phyloP scores from a whole-genome alignment of 2,329 filamentous ascomycete species.

The Simplicillium aogashimaense region DNA sequence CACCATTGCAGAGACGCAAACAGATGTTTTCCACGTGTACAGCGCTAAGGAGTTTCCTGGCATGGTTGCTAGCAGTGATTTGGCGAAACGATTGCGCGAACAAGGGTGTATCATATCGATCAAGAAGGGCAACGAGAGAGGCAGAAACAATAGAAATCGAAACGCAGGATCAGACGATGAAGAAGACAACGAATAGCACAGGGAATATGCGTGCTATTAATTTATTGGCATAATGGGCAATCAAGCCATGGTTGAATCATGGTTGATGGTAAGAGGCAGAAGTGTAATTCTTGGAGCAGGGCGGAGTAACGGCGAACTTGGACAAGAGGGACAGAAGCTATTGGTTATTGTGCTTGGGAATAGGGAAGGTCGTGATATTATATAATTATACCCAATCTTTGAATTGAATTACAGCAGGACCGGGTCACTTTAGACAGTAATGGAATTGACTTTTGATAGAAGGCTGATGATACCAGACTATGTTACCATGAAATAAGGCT shows the following conservation, averaged over 20 bases:
- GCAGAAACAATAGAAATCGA: neutral
- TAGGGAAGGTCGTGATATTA: no score
- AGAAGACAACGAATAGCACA: constrained; percentile 1
- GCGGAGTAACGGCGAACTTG: no score
- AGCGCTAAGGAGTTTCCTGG: constrained; percentile 81
- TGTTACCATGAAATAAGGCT: no score
- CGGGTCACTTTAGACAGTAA: no score
- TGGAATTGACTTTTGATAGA: no score
- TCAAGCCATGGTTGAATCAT: no score
- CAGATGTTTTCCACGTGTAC: constrained; percentile 68
- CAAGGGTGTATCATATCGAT: constrained; percentile 79
- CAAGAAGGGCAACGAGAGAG: constrained; percentile 67
- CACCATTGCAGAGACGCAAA: constrained; percentile 44
- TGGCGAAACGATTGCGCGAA: constrained; percentile 65
- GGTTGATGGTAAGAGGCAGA: neutral
- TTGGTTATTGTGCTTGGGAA: neutral
- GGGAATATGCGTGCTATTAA: neutral
- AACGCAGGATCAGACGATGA: constrained; percentile 5
- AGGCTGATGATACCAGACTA: no score
- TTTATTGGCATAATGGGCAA: no score
- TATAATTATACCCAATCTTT: no score
- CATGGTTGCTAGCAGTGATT: constrained; percentile 66
- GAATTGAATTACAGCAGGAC: no score
- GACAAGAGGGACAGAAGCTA: neutral
- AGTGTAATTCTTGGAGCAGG: neutral